A percentile compares a stretch with the other conserved stretches of the same genome.
Evolutionary conservation across 192 early-diverging fungal species (phyloP).

Genomic region (Coemansia asiatica): DNA sequence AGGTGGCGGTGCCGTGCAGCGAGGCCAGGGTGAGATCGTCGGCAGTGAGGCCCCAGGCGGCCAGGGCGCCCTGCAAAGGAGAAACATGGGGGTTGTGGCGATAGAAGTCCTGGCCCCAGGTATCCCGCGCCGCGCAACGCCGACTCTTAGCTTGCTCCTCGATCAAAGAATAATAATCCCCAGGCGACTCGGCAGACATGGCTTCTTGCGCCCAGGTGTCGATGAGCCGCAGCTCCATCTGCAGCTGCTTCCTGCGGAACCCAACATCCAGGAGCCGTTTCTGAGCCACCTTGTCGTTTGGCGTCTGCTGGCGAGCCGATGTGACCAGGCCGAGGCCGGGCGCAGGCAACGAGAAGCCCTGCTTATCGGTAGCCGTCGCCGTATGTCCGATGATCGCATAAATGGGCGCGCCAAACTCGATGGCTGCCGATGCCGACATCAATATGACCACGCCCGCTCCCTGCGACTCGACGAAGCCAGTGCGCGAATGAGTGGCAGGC

Average conservation of each 20-base stretch:
- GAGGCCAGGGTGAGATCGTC: slow-evolving; percentile 94
- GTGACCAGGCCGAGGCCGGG: slow-evolving; percentile 91
- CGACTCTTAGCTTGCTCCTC: slow-evolving; percentile 32
- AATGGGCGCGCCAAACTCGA: slow-evolving; percentile 91
- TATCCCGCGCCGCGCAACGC: slow-evolving; percentile 60
- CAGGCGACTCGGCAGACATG: background rate
- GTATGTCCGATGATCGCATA: slow-evolving; percentile 85
- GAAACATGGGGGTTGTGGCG: slow-evolving; percentile 69
- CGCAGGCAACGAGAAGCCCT: slow-evolving; percentile 89
- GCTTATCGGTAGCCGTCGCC: slow-evolving; percentile 92
- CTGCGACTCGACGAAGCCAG: slow-evolving; percentile 95
- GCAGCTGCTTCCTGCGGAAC: slow-evolving; percentile 80
- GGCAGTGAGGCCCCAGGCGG: slow-evolving; percentile 82
- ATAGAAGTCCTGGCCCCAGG: slow-evolving; percentile 86
- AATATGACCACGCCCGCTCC: slow-evolving; percentile 89
- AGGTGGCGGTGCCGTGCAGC: slow-evolving; percentile 94
- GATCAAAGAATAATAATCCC: background rate
- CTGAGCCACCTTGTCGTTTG: slow-evolving; percentile 59
- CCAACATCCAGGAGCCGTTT: slow-evolving; percentile 71
- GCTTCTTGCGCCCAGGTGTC: slow-evolving; percentile 16
- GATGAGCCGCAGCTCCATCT: slow-evolving; percentile 17
- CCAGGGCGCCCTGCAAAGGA: slow-evolving; percentile 84
- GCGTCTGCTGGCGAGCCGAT: slow-evolving; percentile 60
- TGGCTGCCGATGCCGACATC: slow-evolving; percentile 82
- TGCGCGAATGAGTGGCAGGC: slow-evolving; percentile 80